Evolutionary conservation across 2,329 filamentous ascomycete genomes (phyloP), one percentile per base, ranked within the genome.

Genomic region (Alternaria ventricosa): DNA sequence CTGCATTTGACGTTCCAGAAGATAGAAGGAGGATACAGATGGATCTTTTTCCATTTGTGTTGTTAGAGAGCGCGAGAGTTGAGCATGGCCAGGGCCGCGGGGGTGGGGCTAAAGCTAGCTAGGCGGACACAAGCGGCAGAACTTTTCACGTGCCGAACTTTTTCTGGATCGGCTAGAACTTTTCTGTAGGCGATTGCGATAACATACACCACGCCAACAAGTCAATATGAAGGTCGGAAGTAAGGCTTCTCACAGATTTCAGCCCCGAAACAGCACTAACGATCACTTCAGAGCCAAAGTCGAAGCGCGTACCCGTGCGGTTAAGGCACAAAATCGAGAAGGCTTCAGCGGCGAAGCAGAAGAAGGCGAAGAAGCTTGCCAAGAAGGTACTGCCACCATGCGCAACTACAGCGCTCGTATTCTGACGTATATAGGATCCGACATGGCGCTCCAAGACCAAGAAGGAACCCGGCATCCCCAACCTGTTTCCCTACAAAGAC

Each of bases 391-490:
- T 70, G 25, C 23, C 18, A 22, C 0, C 22, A 41, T 30, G 18
- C 51, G 15, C 49, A 25, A 50, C 12, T 15, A 36, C 7, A 12
- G 23, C 2, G 12, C 36, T 23, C 23, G 28, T 13, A 54, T 43
- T 25, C 71, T 80, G n/a, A 81, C 63, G 20, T 3, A n/a, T 45
- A 5, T 66, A 88, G 88, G 97, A 97, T 81, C 95, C 96, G 33
- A 89, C 97, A 92, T 98, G 96, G 94, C 89, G 92, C 72, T 94
- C 93, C 63, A 92, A 94, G 80, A 80, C 97, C 71, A 98, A 97
- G 88, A 99, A 98, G 84, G 96, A 99, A 75, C 96, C 95, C 23
- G 96, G 96, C 53, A 97, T 99, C 66, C 96, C 96, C 44, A 99
- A 98, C 78, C 84, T 97, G 36, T 99, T 97, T 83, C 96, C 96